A percentile compares a stretch with the other conserved stretches of the same genome.
Evolutionary conservation across 805 yeast genomes (phyloP).

Genomic region (Candida gorgasii): DNA sequence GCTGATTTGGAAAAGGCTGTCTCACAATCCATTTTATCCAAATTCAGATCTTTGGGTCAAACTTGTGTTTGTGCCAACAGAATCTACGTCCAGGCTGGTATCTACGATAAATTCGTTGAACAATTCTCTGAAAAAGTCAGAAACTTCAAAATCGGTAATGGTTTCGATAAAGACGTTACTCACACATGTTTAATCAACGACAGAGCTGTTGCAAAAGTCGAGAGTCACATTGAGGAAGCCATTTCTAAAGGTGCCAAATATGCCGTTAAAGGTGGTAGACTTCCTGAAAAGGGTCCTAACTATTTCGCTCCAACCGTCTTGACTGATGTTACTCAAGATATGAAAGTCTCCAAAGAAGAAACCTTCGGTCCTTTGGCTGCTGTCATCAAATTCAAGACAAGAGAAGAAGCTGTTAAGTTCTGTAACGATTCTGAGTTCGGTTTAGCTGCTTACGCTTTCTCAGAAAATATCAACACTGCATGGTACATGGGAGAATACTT

Average conservation of each 20-base stretch:
- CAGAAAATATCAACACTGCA: constrained; percentile 50
- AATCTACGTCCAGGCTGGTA: constrained; percentile 59
- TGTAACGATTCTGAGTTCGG: constrained; percentile 61
- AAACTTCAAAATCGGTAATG: constrained; percentile 56
- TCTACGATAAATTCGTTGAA: constrained; percentile 63
- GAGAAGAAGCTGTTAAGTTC: constrained; percentile 51
- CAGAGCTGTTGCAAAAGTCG: constrained; percentile 53
- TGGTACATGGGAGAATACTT: constrained; percentile 55
- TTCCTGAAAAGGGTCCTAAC: constrained; percentile 49
- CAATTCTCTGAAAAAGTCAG: constrained; percentile 49
- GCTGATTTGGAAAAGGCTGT: constrained; percentile 69
- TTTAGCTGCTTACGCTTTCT: constrained; percentile 59
- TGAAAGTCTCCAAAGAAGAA: constrained; percentile 55
- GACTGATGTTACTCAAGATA: constrained; percentile 50
- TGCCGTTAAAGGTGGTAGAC: constrained; percentile 52
- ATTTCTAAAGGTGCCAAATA: constrained; percentile 53
- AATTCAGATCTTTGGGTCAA: constrained; percentile 78
- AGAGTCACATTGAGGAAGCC: constrained; percentile 56
- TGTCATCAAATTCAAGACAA: constrained; percentile 51
- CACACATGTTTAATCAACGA: constrained; percentile 60
- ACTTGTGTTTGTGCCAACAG: constrained; percentile 82
- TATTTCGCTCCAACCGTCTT: constrained; percentile 59
- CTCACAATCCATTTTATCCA: constrained; percentile 62
- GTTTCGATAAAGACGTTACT: constrained; percentile 50
- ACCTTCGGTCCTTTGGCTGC: constrained; percentile 70